Evolutionary conservation across 2,329 filamentous ascomycete species (phyloP), one percentile per base, ranked within the genome.

Genomic region (Pestalotiopsis sp.): DNA sequence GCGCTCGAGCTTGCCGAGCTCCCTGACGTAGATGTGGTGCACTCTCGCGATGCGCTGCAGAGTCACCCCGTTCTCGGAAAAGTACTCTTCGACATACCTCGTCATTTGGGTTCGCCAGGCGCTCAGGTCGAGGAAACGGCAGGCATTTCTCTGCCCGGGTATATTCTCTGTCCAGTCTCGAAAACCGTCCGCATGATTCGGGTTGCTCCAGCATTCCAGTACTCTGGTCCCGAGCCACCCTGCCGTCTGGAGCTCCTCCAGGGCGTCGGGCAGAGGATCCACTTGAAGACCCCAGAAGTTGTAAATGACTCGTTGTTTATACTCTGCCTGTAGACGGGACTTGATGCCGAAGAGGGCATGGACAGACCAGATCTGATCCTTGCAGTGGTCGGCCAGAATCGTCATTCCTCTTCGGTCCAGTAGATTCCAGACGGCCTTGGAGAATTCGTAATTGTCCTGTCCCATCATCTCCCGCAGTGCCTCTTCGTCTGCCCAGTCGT

Each of bases 371-470:
- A 70, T 14, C 7, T 27, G 9, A 17, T 58, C n/a, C 41, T 57
- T 66, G 23, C 49, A 60, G 41, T 66, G 68, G 25, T 66, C 56
- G n/a, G 66, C 61, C 6, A 76, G 27, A 45, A 74, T 64, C 6
- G 3, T 1, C 14, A 72, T 57, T 2, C 70, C 64, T 20, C 69
- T 69, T 0, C 13, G 11, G 0, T 0, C 0, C 1, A 77, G 52
- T 12, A 72, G 61, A 0, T 2, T 1, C 11, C 25, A 31, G 12
- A 73, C 68, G 9, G 61, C 64, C 3, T 2, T 11, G 3, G 73
- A 17, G 23, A 75, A 76, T 4, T 14, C 17, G 27, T 23, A 63
- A 38, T 66, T 60, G 6, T 63, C 63, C 0, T 9, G 3, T 7
- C 68, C 66, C 39, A 68, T 41, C 12, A 66, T 23, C 6, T 7